Percentiles rank a stretch among this genome's conserved stretches.
These are phyloP conservation scores for Daldinia sp. DNA, from an alignment of 2,329 filamentous ascomycete species.

Conservation along the genomic window DNA sequence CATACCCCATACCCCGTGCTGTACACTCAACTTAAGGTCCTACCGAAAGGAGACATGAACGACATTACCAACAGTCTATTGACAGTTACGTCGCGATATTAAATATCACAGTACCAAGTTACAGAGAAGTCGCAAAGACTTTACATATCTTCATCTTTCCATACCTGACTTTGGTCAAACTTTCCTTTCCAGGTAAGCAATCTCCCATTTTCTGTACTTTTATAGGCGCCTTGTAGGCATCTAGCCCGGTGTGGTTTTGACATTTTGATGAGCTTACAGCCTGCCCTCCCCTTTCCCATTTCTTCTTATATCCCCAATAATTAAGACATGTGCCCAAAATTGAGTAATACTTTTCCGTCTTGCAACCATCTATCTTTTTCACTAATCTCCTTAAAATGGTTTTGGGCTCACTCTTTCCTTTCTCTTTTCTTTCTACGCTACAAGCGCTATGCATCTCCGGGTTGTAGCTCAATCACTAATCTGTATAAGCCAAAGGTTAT, in stretches of 20 bases:
- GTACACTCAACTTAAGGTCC: not conserved
- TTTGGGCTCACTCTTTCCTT: not conserved
- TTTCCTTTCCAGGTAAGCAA: constrained; percentile 8
- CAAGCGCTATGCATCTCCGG: not conserved
- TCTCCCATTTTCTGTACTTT: not conserved
- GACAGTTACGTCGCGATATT: not conserved
- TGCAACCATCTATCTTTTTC: not conserved
- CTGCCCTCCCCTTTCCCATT: not conserved
- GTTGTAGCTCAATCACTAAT: not conserved
- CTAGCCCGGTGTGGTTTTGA: not conserved
- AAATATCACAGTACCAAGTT: not conserved
- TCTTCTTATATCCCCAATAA: not conserved
- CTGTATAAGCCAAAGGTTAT: not conserved
- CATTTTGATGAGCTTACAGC: not conserved
- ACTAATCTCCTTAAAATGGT: not conserved
- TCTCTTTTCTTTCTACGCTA: not conserved
- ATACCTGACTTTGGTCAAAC: not conserved
- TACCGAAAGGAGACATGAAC: not conserved
- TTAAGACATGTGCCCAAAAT: not conserved
- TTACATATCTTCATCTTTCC: not conserved
- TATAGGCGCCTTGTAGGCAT: not conserved
- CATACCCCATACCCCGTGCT: too few relatives aligned
- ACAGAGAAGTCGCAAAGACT: not conserved
- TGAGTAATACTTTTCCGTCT: not conserved
- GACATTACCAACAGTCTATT: not conserved